Base-by-base conservation (phyloP, 2,329 filamentous ascomycete genomes). In the Fusarium floridanum region DNA sequence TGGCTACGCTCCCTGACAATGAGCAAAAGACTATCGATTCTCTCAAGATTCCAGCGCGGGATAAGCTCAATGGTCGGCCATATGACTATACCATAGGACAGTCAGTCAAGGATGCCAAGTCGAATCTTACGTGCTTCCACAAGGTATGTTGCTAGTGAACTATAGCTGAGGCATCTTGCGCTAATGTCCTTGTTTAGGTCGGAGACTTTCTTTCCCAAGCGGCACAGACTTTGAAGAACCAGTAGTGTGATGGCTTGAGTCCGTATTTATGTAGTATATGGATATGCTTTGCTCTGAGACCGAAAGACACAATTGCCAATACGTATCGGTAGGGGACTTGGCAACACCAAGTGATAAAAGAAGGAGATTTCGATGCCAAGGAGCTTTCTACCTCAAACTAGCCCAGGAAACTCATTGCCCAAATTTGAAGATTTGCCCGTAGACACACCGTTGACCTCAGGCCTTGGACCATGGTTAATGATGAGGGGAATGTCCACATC, bases 11-110 rank as follows among this genome's bases (percentile, higher is more conserved):
- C 6, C 57, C 57, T 12, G 57, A 61, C 11, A 32, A 45, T 24
- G 57, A 61, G 37, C 57, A 45, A 39, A 61, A 61, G 37, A 61
- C 57, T 6, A 61, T 61, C 37, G 39, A 61, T 43, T 61, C 57
- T 11, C 57, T 61, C 36, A 61, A 61, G 57, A 61, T 61, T 32
- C 57, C 57, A 17, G 57, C 57, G 10, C 32, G 24, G 57, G 57
- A 61, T 32, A 61, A 39, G 10, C 57, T 61, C 37, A 61, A 61
- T 34, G 57, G 57, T 12, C 57, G 43, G 12, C 57, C 57, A 2
- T 61, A 61, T 32, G 57, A 61, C 57, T 61, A 61, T 17, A 61
- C 57, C 6, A 61, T 61, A 34, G 57, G 57, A 43, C 57, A 61
- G 39, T 61, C 57, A 11, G 57, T 61, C 10, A 61, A 45, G 37